Evolutionary conservation across 169 alveolate genomes (phyloP).

Genomic region (Eimeria maxima): DNA sequence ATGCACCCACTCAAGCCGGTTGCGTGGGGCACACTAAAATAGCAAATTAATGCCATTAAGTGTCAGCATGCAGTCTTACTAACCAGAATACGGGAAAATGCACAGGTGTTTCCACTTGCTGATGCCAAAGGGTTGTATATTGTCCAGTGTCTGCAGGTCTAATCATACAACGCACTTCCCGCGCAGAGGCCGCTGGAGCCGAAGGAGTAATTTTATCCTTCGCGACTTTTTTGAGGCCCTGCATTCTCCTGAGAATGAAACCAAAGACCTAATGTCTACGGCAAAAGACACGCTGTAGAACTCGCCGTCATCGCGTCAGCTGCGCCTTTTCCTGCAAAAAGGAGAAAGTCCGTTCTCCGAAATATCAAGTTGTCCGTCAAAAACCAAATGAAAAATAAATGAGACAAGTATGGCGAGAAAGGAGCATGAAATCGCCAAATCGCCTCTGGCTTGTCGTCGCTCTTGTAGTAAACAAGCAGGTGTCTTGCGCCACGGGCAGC

Average conservation of each 20-base stretch:
- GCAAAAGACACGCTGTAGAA: neutral
- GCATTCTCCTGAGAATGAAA: neutral
- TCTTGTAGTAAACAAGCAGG: neutral
- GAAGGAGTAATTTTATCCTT: neutral
- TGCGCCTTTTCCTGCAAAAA: neutral
- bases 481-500: neutral
- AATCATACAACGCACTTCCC: conserved; percentile 3
- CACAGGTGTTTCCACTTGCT: too few relatives aligned
- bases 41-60: neutral
- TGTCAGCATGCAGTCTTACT: too few relatives aligned
- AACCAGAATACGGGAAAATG: neutral
- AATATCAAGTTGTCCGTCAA: neutral
- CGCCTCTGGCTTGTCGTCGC: neutral
- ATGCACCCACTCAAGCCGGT: neutral
- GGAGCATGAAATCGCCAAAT: neutral
- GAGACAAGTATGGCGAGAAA: neutral
- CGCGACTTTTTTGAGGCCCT: conserved; percentile 54
- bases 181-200: neutral
- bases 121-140: neutral
- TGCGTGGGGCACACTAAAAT: neutral
- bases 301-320: neutral
- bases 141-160: neutral
- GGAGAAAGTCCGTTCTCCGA: neutral
- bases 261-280: neutral
- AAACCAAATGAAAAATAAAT: neutral